These are phyloP conservation scores for Tetraselmis chui DNA, from an alignment of 139 green algal species.

Conservation along the genomic window DNA sequence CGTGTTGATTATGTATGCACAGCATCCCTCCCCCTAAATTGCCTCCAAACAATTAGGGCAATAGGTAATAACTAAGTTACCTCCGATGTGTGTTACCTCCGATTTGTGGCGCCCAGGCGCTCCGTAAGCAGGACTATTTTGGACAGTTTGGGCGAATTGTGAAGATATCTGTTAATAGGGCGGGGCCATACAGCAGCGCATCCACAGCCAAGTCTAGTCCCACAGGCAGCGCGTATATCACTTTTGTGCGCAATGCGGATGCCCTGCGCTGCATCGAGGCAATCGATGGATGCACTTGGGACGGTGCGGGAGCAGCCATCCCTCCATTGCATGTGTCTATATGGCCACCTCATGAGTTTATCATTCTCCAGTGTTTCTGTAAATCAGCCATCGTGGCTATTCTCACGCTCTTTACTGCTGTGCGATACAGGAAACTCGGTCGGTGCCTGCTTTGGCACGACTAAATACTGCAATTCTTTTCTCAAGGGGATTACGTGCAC, in stretches of 20 bases:
- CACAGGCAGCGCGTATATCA: constrained; percentile 79
- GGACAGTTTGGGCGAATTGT: constrained; percentile 23
- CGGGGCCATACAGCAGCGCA: not conserved
- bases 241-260: constrained; percentile 62
- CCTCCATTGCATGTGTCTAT: too few species aligned
- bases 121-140: constrained; percentile 35
- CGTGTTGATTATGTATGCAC: too few species aligned
- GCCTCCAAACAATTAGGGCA: too few species aligned
- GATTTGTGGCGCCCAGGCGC: too few species aligned
- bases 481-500: constrained; percentile 77
- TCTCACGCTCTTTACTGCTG: too few species aligned
- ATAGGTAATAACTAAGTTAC: too few species aligned
- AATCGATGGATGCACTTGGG: constrained; percentile 64
- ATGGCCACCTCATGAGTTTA: too few species aligned
- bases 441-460: constrained; percentile 87
- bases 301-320: constrained; percentile 41
- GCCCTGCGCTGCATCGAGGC: constrained; percentile 73
- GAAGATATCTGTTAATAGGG: constrained; percentile 63
- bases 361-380: constrained; percentile 15
- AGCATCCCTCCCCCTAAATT: too few species aligned
- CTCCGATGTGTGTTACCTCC: too few species aligned
- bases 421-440: constrained; percentile 52
- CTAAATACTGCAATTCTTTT: constrained; percentile 95
- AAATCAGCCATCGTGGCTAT: too few species aligned
- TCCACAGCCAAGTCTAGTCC: constrained; percentile 18